Evolutionary conservation across 2,329 filamentous ascomycete genomes (phyloP), one percentile per base, ranked within the genome.

Genomic region (Sporothrix inflata): DNA sequence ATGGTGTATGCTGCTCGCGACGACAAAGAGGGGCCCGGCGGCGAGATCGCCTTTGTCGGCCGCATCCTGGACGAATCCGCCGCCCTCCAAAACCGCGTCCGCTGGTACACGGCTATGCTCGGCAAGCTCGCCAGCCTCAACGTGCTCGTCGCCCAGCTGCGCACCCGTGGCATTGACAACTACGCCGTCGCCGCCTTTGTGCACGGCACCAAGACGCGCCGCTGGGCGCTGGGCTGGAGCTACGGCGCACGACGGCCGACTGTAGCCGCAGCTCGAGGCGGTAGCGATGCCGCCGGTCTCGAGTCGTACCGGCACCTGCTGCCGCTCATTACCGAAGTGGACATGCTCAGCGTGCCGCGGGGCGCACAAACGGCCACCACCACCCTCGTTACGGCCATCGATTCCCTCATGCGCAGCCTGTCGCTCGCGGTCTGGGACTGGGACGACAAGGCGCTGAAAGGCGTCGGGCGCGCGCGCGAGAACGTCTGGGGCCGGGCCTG

Each of bases 81-180:
- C 24, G 66, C 71, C 0, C 71, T 79, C 1, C 82, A 84, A 21
- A 83, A 87, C 0, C 85, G 85, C 11, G 89, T 97, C 0, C 87
- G 88, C 73, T 99, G 96, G 96, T 98, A 96, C 80, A 96, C 92
- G 0, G 90, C 90, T 70, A 97, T 98, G 93, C 84, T 98, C 0
- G 94, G 95, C 0, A 97, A 97, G 77, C 83, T 93, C 40, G 86
- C 87, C 0, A 94, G 91, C 75, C 84, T 93, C 3, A 85, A 91
- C 0, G 83, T 84, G 0, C 80, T 91, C 0, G 82, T 97, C 0
- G 84, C 90, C 6, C 66, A 85, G 69, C 83, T 91, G 4, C 86
- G 87, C 19, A 84, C 82, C 0, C 63, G 21, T n/a, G 70, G 73
- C 16, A 86, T 97, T 49, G 84, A 84, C 49, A 99, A 98, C 79